Evolutionary conservation across 495 filamentous ascomycete genomes (phyloP).

Genomic region (Endocarpon pusillum): DNA sequence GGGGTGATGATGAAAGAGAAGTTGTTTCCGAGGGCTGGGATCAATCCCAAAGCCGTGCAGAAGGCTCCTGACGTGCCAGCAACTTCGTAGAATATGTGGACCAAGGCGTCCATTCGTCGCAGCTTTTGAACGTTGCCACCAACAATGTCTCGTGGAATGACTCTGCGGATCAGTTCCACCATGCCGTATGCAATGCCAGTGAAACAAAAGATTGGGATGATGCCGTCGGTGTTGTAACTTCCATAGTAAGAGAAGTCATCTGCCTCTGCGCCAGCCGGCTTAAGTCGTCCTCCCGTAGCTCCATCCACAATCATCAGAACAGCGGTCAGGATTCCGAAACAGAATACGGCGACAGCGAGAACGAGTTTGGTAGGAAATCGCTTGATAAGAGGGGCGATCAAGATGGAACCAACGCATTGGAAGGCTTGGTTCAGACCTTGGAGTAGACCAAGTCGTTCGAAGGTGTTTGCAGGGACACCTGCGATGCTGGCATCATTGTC

Average conservation of each 20-base stretch:
- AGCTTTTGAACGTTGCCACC: constrained; percentile 28
- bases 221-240: constrained; percentile 22
- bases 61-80: constrained; percentile 26
- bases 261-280: constrained; percentile 13
- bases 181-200: constrained; percentile 21
- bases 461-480: constrained; percentile 18
- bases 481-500: constrained; percentile 17
- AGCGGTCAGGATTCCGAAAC: constrained; percentile 23
- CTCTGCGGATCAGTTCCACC: constrained; percentile 28
- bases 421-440: constrained; percentile 26
- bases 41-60: constrained; percentile 22
- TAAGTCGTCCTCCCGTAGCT: constrained; percentile 22
- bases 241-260: constrained; percentile 23
- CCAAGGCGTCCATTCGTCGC: constrained; percentile 25
- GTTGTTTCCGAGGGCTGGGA: constrained; percentile 26
- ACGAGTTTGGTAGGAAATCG: constrained; percentile 23
- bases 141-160: constrained; percentile 28
- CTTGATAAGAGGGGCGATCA: constrained; percentile 27
- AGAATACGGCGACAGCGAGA: constrained; percentile 18
- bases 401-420: constrained; percentile 27
- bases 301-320: constrained; percentile 21
- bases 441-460: constrained; percentile 25
- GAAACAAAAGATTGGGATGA: constrained; percentile 26
- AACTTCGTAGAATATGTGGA: constrained; percentile 29
- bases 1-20: constrained; percentile 27